These are phyloP conservation scores for Xanthoparmelia taractica DNA, from an alignment of 495 filamentous ascomycete genomes.

Conservation along the genomic window DNA sequence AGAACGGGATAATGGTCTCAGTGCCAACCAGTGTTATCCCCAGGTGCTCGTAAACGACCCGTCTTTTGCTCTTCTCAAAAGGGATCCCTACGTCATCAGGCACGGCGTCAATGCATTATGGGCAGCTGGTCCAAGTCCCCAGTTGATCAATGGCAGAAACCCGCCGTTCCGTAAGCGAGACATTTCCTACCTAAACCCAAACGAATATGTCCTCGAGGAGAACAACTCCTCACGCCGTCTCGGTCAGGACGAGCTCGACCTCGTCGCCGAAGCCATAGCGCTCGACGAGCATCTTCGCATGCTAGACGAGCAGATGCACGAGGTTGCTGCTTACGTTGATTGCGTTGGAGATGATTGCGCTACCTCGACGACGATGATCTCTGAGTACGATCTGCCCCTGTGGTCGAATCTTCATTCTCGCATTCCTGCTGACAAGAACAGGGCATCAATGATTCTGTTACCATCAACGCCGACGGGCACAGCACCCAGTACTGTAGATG, in stretches of 20 bases:
- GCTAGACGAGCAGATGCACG: slow-evolving; percentile 16
- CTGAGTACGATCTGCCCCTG: slow-evolving; percentile 12
- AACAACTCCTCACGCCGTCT: slow-evolving; percentile 18
- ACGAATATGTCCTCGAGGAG: slow-evolving; percentile 16
- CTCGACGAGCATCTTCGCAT: slow-evolving; percentile 20
- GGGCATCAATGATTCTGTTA: slow-evolving; percentile 14
- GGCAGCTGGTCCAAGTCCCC: slow-evolving; percentile 13
- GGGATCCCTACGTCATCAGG: slow-evolving; percentile 10
- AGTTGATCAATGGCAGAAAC: slow-evolving; percentile 13
- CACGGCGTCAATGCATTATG: slow-evolving; percentile 8
- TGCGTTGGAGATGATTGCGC: slow-evolving; percentile 19
- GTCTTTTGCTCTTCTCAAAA: slow-evolving; percentile 16
- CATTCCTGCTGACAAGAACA: slow-evolving; percentile 16
- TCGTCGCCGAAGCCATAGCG: slow-evolving; percentile 14
- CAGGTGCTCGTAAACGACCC: slow-evolving; percentile 15
- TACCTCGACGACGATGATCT: slow-evolving; percentile 16
- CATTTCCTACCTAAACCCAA: slow-evolving; percentile 13
- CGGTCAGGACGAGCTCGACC: slow-evolving; percentile 15
- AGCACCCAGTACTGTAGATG: slow-evolving; percentile 14
- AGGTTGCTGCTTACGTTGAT: slow-evolving; percentile 17
- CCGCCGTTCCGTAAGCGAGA: slow-evolving; percentile 19
- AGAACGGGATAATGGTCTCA: slow-evolving; percentile 13
- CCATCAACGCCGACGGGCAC: slow-evolving; percentile 14
- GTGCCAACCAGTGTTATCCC: slow-evolving; percentile 17
- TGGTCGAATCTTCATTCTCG: slow-evolving; percentile 10